Evolutionary conservation across 2,329 filamentous ascomycete species (phyloP).

Genomic region (Dothiorella sarmentorum): DNA sequence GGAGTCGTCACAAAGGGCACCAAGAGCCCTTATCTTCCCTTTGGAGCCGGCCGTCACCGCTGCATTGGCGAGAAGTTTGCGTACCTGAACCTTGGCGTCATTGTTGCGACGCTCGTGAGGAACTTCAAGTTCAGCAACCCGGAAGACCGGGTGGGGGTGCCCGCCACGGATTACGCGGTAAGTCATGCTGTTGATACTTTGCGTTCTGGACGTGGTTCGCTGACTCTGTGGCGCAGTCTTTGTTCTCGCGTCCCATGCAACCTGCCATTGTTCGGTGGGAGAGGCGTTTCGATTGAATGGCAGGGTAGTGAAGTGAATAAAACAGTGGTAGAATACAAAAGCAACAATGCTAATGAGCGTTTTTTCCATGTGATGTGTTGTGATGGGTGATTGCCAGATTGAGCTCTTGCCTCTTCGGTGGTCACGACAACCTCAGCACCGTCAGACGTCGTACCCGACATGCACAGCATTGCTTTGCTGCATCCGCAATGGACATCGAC

Average conservation of each 20-base stretch:
- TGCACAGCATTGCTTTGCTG: too few species aligned
- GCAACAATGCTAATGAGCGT: too few species aligned
- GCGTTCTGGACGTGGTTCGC: too few species aligned
- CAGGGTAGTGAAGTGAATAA: background rate
- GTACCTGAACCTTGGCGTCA: constrained; percentile 79
- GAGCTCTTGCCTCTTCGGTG: too few species aligned
- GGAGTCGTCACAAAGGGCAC: constrained; percentile 82
- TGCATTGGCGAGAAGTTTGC: constrained; percentile 94
- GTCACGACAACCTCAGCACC: too few species aligned
- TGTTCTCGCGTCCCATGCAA: background rate
- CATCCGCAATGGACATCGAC: too few species aligned
- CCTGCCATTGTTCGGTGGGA: constrained; percentile 4
- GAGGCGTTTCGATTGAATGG: background rate
- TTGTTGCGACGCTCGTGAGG: constrained; percentile 68
- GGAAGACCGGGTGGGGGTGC: constrained; percentile 61
- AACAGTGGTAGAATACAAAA: too few species aligned
- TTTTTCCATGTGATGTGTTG: too few species aligned
- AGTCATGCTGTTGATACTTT: too few species aligned
- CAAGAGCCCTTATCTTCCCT: constrained; percentile 80
- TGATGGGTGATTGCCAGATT: too few species aligned
- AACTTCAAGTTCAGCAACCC: constrained; percentile 70
- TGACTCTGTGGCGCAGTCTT: background rate
- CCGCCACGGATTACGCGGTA: constrained; percentile 59
- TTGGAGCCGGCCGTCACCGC: constrained; percentile 81
- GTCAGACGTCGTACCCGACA: too few species aligned